Conservation (phyloP, 768 basidiomycete species). For the Russula foetens region DNA sequence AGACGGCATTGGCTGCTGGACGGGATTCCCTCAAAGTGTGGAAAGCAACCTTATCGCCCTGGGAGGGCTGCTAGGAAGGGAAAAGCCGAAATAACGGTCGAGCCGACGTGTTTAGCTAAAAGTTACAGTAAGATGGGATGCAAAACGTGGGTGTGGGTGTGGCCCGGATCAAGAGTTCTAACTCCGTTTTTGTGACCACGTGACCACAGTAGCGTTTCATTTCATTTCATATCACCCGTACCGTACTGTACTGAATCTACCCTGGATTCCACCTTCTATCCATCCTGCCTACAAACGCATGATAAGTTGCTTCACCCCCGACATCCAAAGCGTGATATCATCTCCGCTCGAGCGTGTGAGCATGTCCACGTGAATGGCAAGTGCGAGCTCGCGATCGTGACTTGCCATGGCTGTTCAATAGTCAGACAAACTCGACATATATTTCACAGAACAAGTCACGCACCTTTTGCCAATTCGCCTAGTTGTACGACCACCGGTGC, state of each 20-base stretch:
- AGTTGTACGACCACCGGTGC: conserved; percentile 63
- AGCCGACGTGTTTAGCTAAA: neutral
- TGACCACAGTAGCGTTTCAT: neutral
- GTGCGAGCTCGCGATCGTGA: conserved; percentile 66
- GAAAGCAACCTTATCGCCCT: neutral
- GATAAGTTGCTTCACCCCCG: conserved; percentile 84
- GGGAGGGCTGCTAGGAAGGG: neutral
- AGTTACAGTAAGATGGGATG: neutral
- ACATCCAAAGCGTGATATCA: conserved; percentile 83
- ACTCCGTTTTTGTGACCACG: neutral
- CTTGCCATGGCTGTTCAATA: conserved; percentile 63
- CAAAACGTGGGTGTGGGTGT: no score
- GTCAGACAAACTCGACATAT: neutral
- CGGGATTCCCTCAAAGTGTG: neutral
- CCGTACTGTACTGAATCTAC: neutral
- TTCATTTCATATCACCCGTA: neutral
- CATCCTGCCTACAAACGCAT: conserved; percentile 43
- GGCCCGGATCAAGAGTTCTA: no score
- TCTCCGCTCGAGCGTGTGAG: conserved; percentile 73
- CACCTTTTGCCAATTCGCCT: conserved; percentile 65
- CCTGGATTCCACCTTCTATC: neutral
- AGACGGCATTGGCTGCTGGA: neutral
- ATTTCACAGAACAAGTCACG: conserved; percentile 14
- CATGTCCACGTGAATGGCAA: conserved; percentile 80
- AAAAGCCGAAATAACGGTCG: neutral